Evolutionary conservation across 2,329 filamentous ascomycete genomes (phyloP).

Genomic region (Phoma sp.): DNA sequence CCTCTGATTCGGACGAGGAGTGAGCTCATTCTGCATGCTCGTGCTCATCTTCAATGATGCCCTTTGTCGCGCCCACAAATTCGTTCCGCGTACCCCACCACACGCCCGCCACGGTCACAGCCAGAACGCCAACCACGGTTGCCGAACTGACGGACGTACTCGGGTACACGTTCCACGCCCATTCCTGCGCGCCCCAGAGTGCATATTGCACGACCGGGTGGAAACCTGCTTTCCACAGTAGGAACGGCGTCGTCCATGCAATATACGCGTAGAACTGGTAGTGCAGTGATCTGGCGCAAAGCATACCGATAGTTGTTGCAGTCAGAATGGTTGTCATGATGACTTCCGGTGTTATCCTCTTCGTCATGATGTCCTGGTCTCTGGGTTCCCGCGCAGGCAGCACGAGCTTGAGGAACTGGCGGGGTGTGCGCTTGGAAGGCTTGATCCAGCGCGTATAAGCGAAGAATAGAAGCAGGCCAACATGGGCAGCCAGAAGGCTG

Average conservation of each 20-base stretch:
- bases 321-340: slow-evolving; percentile 78
- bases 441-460: slow-evolving; percentile 72
- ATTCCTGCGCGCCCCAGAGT: slow-evolving; percentile 82
- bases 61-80: slow-evolving; percentile 46
- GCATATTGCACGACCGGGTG: slow-evolving; percentile 71
- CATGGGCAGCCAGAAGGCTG: slow-evolving; percentile 70
- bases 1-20: slow-evolving; percentile 75
- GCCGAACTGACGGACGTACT: slow-evolving; percentile 71
- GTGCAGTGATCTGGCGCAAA: slow-evolving; percentile 87
- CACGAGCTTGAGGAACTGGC: slow-evolving; percentile 60
- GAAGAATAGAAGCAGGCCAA: slow-evolving; percentile 70
- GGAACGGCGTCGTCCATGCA: slow-evolving; percentile 85
- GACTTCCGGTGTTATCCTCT: slow-evolving; percentile 71
- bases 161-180: slow-evolving; percentile 94
- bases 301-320: slow-evolving; percentile 77
- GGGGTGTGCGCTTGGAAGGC: slow-evolving; percentile 66
- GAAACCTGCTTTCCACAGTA: slow-evolving; percentile 79
- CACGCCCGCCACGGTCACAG: slow-evolving; percentile 67
- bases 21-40: slow-evolving; percentile 45
- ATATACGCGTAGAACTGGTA: slow-evolving; percentile 96
- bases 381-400: slow-evolving; percentile 48
- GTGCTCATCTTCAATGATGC: slow-evolving; percentile 36
- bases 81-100: slow-evolving; percentile 63
- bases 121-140: slow-evolving; percentile 74
- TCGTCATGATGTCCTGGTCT: slow-evolving; percentile 63